Conservation (phyloP, 805 yeast genomes). For the Clavispora fructus region DNA sequence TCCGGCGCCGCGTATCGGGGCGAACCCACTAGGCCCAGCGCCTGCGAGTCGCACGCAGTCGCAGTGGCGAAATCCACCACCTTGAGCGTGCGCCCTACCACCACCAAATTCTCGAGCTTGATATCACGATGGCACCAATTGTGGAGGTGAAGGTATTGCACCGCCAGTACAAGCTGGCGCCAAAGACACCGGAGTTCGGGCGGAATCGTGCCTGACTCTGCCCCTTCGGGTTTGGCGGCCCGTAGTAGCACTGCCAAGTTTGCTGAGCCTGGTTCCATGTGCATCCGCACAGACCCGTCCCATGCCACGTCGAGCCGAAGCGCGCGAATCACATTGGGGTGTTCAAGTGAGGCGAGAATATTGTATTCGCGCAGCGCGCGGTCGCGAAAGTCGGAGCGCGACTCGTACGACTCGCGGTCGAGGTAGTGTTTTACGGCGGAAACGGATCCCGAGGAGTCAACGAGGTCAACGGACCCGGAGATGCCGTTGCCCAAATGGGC, state of each 20-base stretch:
- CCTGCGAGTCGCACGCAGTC: slow-evolving; percentile 6
- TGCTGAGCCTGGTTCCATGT: slow-evolving; percentile 29
- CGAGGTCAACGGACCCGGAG: slow-evolving; percentile 31
- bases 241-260: slow-evolving; percentile 13
- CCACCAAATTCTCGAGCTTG: slow-evolving; percentile 43
- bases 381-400: slow-evolving; percentile 31
- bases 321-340: slow-evolving; percentile 31
- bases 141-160: slow-evolving; percentile 32
- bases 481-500: slow-evolving; percentile 29
- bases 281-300: slow-evolving; percentile 20
- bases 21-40: slow-evolving; percentile 47
- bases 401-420: slow-evolving; percentile 34
- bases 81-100: slow-evolving; percentile 28
- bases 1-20: slow-evolving; percentile 46
- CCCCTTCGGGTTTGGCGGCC: too few species aligned
- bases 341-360: slow-evolving; percentile 22
- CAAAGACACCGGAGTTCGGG: slow-evolving; percentile 26
- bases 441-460: neutral
- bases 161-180: slow-evolving; percentile 37
- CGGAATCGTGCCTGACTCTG: neutral
- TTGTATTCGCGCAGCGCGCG: slow-evolving; percentile 36
- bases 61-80: slow-evolving; percentile 42
- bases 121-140: slow-evolving; percentile 46
- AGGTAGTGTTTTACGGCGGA: slow-evolving; percentile 46
- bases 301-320: slow-evolving; percentile 23